A percentile compares a stretch with the other conserved stretches of the same genome.
Conservation (phyloP, 441 rosid genomes). For the Euphorbia celastroides region DNA sequence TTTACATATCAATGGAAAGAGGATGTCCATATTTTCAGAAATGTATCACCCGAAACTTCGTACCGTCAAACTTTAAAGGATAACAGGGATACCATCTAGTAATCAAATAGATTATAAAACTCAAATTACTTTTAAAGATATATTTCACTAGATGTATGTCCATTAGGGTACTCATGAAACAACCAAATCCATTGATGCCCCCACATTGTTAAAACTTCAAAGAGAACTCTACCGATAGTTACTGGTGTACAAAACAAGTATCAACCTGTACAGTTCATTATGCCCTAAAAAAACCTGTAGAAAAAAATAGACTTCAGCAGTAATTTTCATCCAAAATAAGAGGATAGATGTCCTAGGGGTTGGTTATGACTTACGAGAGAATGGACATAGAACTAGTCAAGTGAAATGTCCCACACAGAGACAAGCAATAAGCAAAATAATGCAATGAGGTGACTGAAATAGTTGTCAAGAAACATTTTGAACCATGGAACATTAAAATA, state of each 20-base stretch:
- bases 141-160: neutral
- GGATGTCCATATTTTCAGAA: neutral
- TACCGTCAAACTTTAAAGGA: neutral
- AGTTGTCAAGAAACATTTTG: neutral
- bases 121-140: neutral
- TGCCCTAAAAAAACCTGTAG: neutral
- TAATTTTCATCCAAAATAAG: neutral
- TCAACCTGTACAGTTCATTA: neutral
- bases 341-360: neutral
- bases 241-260: neutral
- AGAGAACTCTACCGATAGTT: neutral
- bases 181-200: neutral
- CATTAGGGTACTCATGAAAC: neutral
- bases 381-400: neutral
- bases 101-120: too few species aligned
- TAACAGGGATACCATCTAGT: neutral
- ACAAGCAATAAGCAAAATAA: neutral
- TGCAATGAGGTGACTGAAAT: neutral
- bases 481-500: neutral
- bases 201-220: neutral
- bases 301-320: neutral
- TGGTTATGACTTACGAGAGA: neutral
- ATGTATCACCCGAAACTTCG: neutral
- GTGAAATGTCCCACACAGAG: neutral
- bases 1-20: neutral